These are phyloP conservation scores for Diplocarpon mali DNA, from an alignment of 2,329 filamentous ascomycete genomes.

Conservation along the genomic window DNA sequence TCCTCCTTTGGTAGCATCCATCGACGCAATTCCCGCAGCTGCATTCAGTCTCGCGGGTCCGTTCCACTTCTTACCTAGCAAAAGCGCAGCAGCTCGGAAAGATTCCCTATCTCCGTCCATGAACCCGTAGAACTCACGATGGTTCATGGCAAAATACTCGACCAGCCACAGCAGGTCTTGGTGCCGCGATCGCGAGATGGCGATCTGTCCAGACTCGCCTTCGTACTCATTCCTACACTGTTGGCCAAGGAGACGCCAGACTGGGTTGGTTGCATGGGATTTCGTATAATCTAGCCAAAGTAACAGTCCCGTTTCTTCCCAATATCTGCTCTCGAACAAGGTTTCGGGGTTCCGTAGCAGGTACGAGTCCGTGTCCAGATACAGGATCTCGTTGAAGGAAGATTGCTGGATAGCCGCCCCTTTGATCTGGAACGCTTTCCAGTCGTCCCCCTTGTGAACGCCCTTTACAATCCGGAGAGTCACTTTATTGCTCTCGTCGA, in stretches of 20 bases:
- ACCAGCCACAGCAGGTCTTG: conserved; percentile 16
- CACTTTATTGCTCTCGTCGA: not conserved
- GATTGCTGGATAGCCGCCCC: conserved; percentile 16
- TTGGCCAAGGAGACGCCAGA: conserved; percentile 14
- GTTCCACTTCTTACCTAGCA: conserved; percentile 10
- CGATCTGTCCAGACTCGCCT: conserved; percentile 14
- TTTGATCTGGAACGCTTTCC: conserved; percentile 18
- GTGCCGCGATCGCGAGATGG: conserved; percentile 11
- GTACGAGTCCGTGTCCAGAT: conserved; percentile 16
- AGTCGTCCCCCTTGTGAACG: conserved; percentile 12
- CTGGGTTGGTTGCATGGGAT: conserved; percentile 14
- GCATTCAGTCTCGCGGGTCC: conserved; percentile 13
- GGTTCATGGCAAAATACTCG: conserved; percentile 13
- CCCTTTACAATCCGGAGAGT: conserved; percentile 9
- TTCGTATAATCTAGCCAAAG: conserved; percentile 16
- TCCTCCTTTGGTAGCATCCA: conserved; percentile 1
- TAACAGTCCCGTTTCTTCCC: conserved; percentile 13
- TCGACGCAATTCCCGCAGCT: not conserved
- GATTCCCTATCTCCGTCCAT: conserved; percentile 17
- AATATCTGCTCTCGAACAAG: conserved; percentile 11
- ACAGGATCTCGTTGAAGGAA: conserved; percentile 15
- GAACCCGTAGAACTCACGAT: conserved; percentile 15
- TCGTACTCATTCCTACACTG: conserved; percentile 14
- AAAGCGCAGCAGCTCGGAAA: conserved; percentile 12
- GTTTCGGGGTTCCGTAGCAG: conserved; percentile 11